Conservation (phyloP, 805 yeast species). For the Lipomyces yamanashiensis region DNA sequence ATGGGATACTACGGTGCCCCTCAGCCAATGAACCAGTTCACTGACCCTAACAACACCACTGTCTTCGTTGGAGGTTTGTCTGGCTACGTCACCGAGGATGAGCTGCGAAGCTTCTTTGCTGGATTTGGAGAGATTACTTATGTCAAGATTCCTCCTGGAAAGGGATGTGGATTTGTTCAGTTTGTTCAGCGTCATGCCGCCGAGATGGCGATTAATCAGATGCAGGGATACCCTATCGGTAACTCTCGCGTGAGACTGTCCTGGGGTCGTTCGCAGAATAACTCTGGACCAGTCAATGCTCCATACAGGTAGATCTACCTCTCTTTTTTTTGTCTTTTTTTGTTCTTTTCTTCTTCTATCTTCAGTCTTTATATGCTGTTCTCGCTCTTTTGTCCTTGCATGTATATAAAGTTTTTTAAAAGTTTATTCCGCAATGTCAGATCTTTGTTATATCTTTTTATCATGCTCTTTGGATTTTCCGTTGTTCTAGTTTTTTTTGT, state of each 20-base stretch:
- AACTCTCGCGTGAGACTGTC: constrained; percentile 80
- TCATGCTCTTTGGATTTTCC: constrained; percentile 7
- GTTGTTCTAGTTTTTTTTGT: constrained; percentile 4
- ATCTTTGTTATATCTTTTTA: constrained; percentile 24
- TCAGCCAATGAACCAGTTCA: constrained; percentile 55
- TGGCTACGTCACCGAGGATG: constrained; percentile 60
- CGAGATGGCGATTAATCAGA: constrained; percentile 78
- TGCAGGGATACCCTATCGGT: constrained; percentile 90
- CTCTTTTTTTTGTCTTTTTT: constrained; percentile 3
- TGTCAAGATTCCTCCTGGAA: constrained; percentile 78
- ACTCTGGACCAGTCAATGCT: constrained; percentile 40
- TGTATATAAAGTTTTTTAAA: constrained; percentile 20
- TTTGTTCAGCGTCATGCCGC: constrained; percentile 78
- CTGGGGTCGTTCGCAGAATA: constrained; percentile 74
- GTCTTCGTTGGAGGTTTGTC: constrained; percentile 72
- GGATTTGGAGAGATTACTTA: constrained; percentile 77
- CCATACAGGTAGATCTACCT: constrained; percentile 41
- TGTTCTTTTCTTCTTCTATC: constrained; percentile 4
- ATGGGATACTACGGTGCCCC: constrained; percentile 45
- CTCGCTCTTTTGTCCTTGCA: constrained; percentile 6
- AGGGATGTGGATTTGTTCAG: constrained; percentile 88
- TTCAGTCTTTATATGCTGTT: constrained; percentile 4
- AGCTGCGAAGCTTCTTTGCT: constrained; percentile 62
- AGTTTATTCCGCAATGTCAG: constrained; percentile 14
- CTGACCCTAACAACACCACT: constrained; percentile 83